A percentile compares a stretch with the other conserved stretches of the same genome.
Conservation (phyloP, 2,329 filamentous ascomycete genomes). For the Sporothrix inflata region DNA sequence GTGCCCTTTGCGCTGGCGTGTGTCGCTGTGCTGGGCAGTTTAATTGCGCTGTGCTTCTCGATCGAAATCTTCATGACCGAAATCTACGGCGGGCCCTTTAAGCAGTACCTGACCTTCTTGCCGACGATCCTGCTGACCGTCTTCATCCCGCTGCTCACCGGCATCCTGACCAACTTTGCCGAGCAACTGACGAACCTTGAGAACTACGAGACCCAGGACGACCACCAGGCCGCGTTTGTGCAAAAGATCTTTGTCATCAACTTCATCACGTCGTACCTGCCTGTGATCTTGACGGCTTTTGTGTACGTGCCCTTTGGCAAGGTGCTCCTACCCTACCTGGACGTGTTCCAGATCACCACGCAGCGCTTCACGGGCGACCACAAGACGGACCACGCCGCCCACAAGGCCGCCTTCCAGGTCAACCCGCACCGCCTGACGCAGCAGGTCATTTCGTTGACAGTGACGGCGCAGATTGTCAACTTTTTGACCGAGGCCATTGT, state of each 20-base stretch:
- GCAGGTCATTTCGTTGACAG: slow-evolving; percentile 94
- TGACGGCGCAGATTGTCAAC: slow-evolving; percentile 90
- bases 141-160: slow-evolving; percentile 76
- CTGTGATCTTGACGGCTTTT: slow-evolving; percentile 75
- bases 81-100: slow-evolving; percentile 86
- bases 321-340: slow-evolving; percentile 80
- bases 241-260: slow-evolving; percentile 91
- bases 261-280: slow-evolving; percentile 79
- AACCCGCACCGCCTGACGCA: slow-evolving; percentile 82
- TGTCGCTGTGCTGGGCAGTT: slow-evolving; percentile 69
- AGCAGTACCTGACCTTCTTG: slow-evolving; percentile 82
- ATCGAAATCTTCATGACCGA: slow-evolving; percentile 97
- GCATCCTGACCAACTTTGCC: slow-evolving; percentile 75
- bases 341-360: slow-evolving; percentile 76
- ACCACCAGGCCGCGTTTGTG: slow-evolving; percentile 80
- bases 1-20: slow-evolving; percentile 83
- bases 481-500: slow-evolving; percentile 83
- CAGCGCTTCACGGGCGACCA: slow-evolving; percentile 75
- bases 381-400: slow-evolving; percentile 46
- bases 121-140: slow-evolving; percentile 87
- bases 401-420: slow-evolving; percentile 67
- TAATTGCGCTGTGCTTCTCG: slow-evolving; percentile 86
- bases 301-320: slow-evolving; percentile 84
- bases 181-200: slow-evolving; percentile 78
- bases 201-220: slow-evolving; percentile 88